phyloP scores from a whole-genome alignment of 106 monocot species.

The Dendrobium officinale region DNA sequence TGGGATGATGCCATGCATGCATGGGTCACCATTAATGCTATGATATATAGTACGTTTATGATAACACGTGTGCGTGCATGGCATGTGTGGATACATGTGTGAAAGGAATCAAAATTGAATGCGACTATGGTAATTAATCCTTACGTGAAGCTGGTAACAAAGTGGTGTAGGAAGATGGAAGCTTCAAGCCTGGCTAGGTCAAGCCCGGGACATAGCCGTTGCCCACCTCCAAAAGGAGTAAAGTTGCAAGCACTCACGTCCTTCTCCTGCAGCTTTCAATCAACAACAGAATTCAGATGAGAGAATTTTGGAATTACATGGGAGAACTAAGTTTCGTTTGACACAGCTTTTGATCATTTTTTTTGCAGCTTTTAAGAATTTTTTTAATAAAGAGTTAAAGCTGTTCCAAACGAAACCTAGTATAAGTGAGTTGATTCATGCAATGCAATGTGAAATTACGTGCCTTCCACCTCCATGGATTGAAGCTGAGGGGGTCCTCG shows the following conservation, averaged over 20 bases:
- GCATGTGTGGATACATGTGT: too few relatives aligned
- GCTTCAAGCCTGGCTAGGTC: slow-evolving; percentile 98
- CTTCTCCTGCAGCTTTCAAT: slow-evolving; percentile 15
- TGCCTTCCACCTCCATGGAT: slow-evolving; percentile 99
- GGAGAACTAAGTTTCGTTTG: too few relatives aligned
- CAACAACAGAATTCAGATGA: too few relatives aligned
- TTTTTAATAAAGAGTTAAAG: too few relatives aligned
- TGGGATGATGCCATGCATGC: background rate
- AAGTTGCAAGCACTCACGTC: slow-evolving; percentile 51
- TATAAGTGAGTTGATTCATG: too few relatives aligned
- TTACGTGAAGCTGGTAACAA: slow-evolving; percentile 87
- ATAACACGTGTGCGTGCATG: too few relatives aligned
- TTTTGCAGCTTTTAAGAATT: too few relatives aligned
- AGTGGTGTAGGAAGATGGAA: slow-evolving; percentile 90
- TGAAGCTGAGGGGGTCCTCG: slow-evolving; percentile 61
- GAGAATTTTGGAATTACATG: too few relatives aligned
- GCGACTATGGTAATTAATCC: background rate
- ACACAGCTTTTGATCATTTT: too few relatives aligned
- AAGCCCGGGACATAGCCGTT: slow-evolving; percentile 89
- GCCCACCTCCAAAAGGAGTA: slow-evolving; percentile 95
- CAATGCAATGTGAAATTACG: background rate
- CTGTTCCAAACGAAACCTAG: too few relatives aligned
- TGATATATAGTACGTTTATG: too few relatives aligned
- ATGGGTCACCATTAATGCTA: background rate
- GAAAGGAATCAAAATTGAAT: background rate